Base-by-base conservation (phyloP, 2,329 filamentous ascomycete species). In the Penicillium sp. region DNA sequence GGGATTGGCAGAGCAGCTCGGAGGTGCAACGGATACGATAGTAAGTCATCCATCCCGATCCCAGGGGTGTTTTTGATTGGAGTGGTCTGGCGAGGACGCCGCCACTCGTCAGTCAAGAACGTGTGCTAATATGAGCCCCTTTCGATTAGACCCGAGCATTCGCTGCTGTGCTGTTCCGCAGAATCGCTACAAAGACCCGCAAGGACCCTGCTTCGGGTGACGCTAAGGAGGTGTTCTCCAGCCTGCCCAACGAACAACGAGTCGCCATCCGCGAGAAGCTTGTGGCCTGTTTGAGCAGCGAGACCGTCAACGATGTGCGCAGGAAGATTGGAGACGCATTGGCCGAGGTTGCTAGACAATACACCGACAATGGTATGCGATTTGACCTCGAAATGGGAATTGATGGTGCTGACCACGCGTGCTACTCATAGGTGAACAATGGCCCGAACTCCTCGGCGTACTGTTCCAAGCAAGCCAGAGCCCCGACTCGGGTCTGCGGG, bases 261-360 rank as follows among this genome's bases (percentile, higher is more conserved):
- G 80, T 85, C 47, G 87, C 86, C 45, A 96, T 97, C 67, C 86
- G 92, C 64, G 83, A 89, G 67, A 96, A 93, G 74, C 80, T 97
- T 55, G 83, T 97, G 40, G 84, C 92, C 68, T 86, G 86, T 49
- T 81, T 97, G 49, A 85, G 85, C 54, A 81, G 80, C 58, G 94
- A 97, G 77, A 79, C 84, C 21, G 84, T 89, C 58, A 83, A 86
- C 58, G 80, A 84, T 38, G 90, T 96, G 44, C 84, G 94, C 67
- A 94, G 96, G 79, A 99, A 99, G 77, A 90, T 97, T 71, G 94
- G 92, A 66, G 94, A 99, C 76, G 92, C 93, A n/a, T 90, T 97
- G 58, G 94, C 94, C 22, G 94, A 99, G 76, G 83, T 99, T 57
- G 94, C 93, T 43, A 86, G 94, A 68, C 92, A 99, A 78, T 97